A percentile compares a stretch with the other conserved stretches of the same genome.
phyloP scores from a whole-genome alignment of 2,329 filamentous ascomycete species.

The Trichoderma simmonsii region DNA sequence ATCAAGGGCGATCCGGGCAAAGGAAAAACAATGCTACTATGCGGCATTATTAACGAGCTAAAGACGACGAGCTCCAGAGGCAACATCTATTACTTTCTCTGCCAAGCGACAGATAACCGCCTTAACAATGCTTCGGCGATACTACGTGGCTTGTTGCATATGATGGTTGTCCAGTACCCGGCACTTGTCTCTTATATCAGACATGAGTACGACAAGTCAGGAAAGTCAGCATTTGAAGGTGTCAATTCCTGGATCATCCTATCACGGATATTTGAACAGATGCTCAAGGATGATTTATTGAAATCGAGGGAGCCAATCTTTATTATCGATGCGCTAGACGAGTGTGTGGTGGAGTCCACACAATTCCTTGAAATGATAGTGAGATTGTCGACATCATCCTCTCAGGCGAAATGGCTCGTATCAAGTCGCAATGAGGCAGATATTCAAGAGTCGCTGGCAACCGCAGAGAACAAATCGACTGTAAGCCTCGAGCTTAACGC shows the following conservation, averaged over 20 bases:
- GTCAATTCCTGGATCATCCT: not conserved
- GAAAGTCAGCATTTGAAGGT: not conserved
- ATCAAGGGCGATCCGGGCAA: not conserved
- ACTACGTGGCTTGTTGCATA: not conserved
- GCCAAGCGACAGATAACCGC: not conserved
- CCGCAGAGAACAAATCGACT: not conserved
- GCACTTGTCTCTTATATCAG: not conserved
- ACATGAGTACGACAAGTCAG: not conserved
- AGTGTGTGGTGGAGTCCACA: not conserved
- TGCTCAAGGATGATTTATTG: not conserved
- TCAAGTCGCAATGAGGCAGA: not conserved
- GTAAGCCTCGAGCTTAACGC: not conserved
- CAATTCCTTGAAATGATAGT: not conserved
- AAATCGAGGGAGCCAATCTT: not conserved
- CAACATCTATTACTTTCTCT: not conserved
- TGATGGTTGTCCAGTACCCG: not conserved
- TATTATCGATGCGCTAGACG: not conserved
- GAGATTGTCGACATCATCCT: not conserved
- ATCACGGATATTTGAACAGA: not conserved
- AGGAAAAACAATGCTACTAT: not conserved
- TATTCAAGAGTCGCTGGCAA: not conserved
- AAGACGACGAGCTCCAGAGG: rapidly evolving
- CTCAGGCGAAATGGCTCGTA: not conserved
- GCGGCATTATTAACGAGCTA: not conserved
- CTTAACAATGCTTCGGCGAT: not conserved